These are phyloP conservation scores for Tulasnella sp. DNA, from an alignment of 768 basidiomycete genomes.

Conservation along the genomic window DNA sequence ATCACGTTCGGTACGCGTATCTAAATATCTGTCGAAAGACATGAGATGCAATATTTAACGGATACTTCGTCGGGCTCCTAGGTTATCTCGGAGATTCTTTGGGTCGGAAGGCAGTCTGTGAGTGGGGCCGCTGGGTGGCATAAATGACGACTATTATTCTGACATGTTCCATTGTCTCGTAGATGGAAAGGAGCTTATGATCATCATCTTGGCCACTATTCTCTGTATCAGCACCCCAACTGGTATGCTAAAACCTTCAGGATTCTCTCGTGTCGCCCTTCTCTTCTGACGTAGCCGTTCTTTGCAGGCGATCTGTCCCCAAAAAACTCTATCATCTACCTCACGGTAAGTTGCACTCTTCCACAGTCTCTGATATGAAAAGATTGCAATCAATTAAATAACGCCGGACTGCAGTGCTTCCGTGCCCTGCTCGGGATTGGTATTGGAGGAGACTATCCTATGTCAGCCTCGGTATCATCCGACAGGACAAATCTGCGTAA, in stretches of 20 bases:
- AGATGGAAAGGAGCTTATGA: slow-evolving; percentile 71
- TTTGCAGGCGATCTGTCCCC: slow-evolving; percentile 32
- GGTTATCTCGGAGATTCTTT: slow-evolving; percentile 52
- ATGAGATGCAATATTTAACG: no score
- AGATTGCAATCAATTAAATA: background rate
- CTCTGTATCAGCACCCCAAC: slow-evolving; percentile 56
- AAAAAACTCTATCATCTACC: slow-evolving; percentile 44
- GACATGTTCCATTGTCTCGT: slow-evolving; percentile 12
- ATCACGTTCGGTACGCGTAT: slow-evolving; percentile 23
- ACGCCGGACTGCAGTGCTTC: slow-evolving; percentile 32
- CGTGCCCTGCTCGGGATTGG: slow-evolving; percentile 68
- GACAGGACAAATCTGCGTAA: slow-evolving; percentile 19
- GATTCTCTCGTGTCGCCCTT: no score
- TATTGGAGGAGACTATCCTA: slow-evolving; percentile 70
- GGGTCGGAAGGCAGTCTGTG: slow-evolving; percentile 53
- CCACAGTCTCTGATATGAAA: no score
- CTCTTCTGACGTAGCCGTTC: no score
- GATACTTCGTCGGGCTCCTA: no score
- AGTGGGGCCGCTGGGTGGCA: background rate
- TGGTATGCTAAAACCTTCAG: background rate
- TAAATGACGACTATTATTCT: slow-evolving; percentile 16
- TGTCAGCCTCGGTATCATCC: slow-evolving; percentile 47
- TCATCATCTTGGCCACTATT: slow-evolving; percentile 71
- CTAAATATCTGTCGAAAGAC: no score
- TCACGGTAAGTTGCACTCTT: slow-evolving; percentile 28